These are phyloP conservation scores for Epichloe amarillans DNA, from an alignment of 2,329 filamentous ascomycete species.

Conservation along the genomic window DNA sequence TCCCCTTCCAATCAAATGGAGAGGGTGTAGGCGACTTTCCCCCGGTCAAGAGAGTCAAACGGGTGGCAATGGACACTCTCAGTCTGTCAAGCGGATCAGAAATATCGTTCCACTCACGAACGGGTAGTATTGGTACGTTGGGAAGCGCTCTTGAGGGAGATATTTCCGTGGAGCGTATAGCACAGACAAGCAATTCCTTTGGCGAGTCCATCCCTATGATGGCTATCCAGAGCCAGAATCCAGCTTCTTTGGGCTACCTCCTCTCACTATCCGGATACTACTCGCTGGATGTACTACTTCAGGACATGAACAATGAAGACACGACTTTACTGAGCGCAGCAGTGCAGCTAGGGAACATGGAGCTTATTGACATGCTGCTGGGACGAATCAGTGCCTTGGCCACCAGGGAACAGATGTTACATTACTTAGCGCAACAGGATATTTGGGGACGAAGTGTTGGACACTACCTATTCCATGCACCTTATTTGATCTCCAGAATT, in stretches of 20 bases:
- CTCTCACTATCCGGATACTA: constrained; percentile 67
- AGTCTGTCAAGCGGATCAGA: constrained; percentile 81
- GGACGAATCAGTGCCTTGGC: constrained; percentile 50
- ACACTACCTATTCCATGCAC: constrained; percentile 94
- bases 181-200: constrained; percentile 53
- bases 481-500: constrained; percentile 62
- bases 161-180: constrained; percentile 65
- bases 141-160: constrained; percentile 69
- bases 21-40: constrained; percentile 29
- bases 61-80: constrained; percentile 77
- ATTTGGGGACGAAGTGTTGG: constrained; percentile 75
- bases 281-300: constrained; percentile 54
- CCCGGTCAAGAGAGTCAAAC: constrained; percentile 48
- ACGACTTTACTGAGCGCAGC: constrained; percentile 83
- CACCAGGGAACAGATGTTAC: constrained; percentile 40
- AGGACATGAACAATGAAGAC: constrained; percentile 79
- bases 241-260: constrained; percentile 64
- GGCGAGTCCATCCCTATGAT: constrained; percentile 86
- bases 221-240: constrained; percentile 61
- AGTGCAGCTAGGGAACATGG: constrained; percentile 66
- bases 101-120: constrained; percentile 68
- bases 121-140: constrained; percentile 63
- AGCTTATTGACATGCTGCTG: constrained; percentile 63
- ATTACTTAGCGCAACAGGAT: constrained; percentile 67
- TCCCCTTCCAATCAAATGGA: constrained; percentile 59